phyloP scores from a whole-genome alignment of 2,329 filamentous ascomycete species.

The Ophiostoma australiae region DNA sequence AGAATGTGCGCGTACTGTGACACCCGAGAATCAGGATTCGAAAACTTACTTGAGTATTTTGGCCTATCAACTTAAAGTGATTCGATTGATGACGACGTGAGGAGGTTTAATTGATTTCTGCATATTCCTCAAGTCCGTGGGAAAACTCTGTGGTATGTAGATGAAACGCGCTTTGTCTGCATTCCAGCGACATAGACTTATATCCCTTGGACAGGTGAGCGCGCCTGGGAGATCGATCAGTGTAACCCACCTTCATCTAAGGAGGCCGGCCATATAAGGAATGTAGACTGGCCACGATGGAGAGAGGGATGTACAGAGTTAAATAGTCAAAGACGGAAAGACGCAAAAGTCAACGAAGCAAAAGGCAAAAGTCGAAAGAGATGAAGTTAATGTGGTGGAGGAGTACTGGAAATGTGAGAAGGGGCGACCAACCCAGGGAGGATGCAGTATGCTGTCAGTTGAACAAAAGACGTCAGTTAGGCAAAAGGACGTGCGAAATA shows the following conservation, averaged over 20 bases:
- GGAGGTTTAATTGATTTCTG: neutral
- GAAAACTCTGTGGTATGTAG: neutral
- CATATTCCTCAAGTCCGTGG: neutral
- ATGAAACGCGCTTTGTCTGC: neutral
- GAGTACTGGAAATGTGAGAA: neutral
- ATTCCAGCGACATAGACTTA: neutral
- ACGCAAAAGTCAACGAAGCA: neutral
- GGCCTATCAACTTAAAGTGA: neutral
- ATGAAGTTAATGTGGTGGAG: neutral
- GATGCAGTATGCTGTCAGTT: neutral
- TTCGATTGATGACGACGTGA: neutral
- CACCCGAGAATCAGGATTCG: neutral
- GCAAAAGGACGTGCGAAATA: neutral
- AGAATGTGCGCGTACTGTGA: neutral
- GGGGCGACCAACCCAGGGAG: neutral
- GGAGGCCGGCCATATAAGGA: constrained; percentile 3
- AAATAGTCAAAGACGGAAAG: neutral
- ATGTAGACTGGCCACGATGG: neutral
- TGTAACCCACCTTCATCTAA: neutral
- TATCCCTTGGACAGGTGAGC: constrained; percentile 1
- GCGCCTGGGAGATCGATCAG: constrained; percentile 1
- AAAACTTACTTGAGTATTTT: neutral
- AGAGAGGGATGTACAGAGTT: neutral
- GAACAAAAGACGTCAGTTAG: neutral
- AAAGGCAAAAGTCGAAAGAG: neutral